Conservation (phyloP, 805 yeast species). For the Pichia pseudocactophila region DNA sequence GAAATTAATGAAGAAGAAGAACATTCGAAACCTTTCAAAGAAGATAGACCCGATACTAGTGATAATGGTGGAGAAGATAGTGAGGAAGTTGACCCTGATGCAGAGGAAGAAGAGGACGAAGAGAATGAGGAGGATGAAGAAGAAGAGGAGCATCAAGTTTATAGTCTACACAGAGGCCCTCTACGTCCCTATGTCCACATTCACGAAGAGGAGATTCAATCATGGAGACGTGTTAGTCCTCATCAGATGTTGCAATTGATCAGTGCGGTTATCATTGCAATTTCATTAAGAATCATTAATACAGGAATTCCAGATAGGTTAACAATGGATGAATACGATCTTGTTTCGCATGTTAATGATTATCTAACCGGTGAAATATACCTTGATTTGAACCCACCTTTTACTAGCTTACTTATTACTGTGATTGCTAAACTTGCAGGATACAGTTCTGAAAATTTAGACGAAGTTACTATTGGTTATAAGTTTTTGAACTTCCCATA, state of each 20-base stretch:
- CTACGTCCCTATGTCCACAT: constrained; percentile 6
- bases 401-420: constrained; percentile 65
- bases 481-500: constrained; percentile 37
- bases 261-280: constrained; percentile 28
- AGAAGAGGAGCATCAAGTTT: not conserved
- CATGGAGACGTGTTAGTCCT: not conserved
- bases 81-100: too few relatives aligned
- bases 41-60: too few relatives aligned
- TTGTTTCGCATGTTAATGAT: constrained; percentile 40
- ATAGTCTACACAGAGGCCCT: constrained; percentile 7
- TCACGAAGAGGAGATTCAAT: not conserved
- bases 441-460: constrained; percentile 31
- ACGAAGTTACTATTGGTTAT: not conserved
- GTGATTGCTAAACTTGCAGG: constrained; percentile 50
- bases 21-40: too few relatives aligned
- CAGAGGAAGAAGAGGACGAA: not conserved
- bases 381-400: constrained; percentile 75
- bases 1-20: too few relatives aligned
- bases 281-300: constrained; percentile 46
- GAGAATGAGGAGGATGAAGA: not conserved
- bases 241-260: constrained; percentile 15
- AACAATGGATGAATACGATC: constrained; percentile 87
- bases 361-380: constrained; percentile 59
- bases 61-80: too few relatives aligned
- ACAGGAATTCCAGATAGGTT: constrained; percentile 63